Evolutionary conservation across 257 asterid species (phyloP).

Genomic region (Osmanthus fragrans): DNA sequence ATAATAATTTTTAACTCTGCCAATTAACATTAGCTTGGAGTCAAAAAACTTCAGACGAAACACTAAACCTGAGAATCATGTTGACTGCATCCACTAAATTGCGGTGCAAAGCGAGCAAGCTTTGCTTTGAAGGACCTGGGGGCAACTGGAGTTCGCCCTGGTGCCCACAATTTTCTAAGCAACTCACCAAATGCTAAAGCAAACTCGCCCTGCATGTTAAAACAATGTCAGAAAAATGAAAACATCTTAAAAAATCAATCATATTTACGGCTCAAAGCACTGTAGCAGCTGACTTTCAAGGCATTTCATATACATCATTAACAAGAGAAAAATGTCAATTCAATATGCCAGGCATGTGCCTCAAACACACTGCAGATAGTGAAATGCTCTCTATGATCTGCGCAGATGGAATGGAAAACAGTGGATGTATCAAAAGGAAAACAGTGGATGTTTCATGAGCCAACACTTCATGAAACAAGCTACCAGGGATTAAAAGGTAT

Average conservation of each 20-base stretch:
- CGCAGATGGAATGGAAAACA: neutral
- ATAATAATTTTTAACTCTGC: slow-evolving; percentile 19
- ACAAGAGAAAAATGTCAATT: slow-evolving; percentile 8
- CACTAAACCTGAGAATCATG: slow-evolving; percentile 92
- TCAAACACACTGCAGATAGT: slow-evolving; percentile 13
- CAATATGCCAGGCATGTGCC: slow-evolving; percentile 11
- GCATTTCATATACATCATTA: slow-evolving; percentile 9
- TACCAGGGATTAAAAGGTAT: too few species aligned
- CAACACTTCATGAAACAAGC: too few species aligned
- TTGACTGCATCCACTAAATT: slow-evolving; percentile 96
- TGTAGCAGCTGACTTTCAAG: neutral
- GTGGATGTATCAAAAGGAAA: neutral
- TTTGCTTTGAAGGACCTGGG: slow-evolving; percentile 91
- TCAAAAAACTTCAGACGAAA: slow-evolving; percentile 10
- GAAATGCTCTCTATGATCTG: neutral
- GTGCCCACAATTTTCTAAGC: slow-evolving; percentile 95
- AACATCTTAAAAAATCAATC: slow-evolving; percentile 20
- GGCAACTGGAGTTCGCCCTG: slow-evolving; percentile 89
- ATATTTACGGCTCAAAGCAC: slow-evolving; percentile 14
- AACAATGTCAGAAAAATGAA: slow-evolving; percentile 22
- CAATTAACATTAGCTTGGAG: slow-evolving; percentile 22
- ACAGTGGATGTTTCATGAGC: too few species aligned
- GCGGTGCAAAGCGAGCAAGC: slow-evolving; percentile 99
- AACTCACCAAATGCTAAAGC: slow-evolving; percentile 99
- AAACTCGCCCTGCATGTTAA: slow-evolving; percentile 81